phyloP scores from a whole-genome alignment of 192 early-diverging fungal species.

The Chytriomyces hyalinus region DNA sequence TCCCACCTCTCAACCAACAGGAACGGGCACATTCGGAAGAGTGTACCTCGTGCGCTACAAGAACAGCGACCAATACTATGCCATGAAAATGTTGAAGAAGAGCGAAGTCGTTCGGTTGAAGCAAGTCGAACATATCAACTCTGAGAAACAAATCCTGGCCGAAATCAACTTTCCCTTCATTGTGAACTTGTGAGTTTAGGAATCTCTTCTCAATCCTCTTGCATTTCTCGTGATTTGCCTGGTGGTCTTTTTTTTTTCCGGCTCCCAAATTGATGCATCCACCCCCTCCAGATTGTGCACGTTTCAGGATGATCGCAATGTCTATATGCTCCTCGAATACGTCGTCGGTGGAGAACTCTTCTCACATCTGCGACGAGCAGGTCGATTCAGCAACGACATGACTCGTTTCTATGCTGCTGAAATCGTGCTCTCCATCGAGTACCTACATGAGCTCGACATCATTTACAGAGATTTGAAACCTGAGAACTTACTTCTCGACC shows the following conservation, averaged over 20 bases:
- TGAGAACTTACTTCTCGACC: constrained; percentile 80
- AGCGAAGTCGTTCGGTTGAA: constrained; percentile 58
- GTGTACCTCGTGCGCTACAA: constrained; percentile 88
- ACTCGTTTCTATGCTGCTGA: constrained; percentile 95
- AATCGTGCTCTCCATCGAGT: constrained; percentile 94
- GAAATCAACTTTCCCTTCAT: constrained; percentile 60
- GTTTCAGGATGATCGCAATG: constrained; percentile 90
- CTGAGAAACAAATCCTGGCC: constrained; percentile 62
- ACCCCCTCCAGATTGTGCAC: constrained; percentile 76
- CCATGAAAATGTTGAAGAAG: constrained; percentile 65
- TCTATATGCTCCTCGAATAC: constrained; percentile 97
- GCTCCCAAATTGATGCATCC: constrained; percentile 1
- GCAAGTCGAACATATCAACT: constrained; percentile 67
- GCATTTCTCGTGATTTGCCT: neutral
- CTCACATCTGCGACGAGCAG: constrained; percentile 89
- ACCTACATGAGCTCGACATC: constrained; percentile 90
- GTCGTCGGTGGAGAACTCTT: constrained; percentile 97
- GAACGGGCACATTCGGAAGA: constrained; percentile 96
- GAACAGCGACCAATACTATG: constrained; percentile 83
- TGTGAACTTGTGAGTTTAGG: constrained; percentile 52
- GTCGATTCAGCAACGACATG: constrained; percentile 92
- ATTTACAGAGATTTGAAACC: constrained; percentile 98
- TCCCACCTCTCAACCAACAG: constrained; percentile 44
- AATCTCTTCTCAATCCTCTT: neutral
- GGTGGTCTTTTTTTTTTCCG: neutral